Evolutionary conservation across 768 basidiomycete genomes (phyloP).

Genomic region (Boletellus emodensis): DNA sequence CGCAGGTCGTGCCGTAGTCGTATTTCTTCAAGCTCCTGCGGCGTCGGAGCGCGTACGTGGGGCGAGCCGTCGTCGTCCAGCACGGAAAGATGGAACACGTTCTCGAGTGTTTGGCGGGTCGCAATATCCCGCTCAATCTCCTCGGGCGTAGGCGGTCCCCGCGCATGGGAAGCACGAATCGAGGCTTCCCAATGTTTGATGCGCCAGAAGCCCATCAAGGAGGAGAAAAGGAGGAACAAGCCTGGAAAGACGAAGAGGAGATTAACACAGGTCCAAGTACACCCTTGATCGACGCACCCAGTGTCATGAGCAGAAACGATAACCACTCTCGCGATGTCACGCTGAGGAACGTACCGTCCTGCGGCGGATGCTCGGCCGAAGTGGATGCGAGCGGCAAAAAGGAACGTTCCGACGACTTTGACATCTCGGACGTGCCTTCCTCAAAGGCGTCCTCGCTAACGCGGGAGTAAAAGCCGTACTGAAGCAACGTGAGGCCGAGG

Average conservation of each 20-base stretch:
- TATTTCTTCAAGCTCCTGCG: conserved; percentile 38
- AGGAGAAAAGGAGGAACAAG: conserved; percentile 89
- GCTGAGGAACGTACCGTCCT: conserved; percentile 23
- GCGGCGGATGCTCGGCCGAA: conserved; percentile 19
- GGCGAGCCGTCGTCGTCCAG: conserved; percentile 21
- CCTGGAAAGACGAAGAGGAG: conserved; percentile 37
- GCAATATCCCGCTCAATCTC: conserved; percentile 49
- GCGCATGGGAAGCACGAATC: conserved; percentile 44
- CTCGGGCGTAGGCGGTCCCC: conserved; percentile 29
- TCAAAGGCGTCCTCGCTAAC: conserved; percentile 30
- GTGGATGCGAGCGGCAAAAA: conserved; percentile 22
- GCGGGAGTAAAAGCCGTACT: conserved; percentile 80
- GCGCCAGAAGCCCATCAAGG: conserved; percentile 76
- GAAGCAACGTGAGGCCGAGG: conserved; percentile 92
- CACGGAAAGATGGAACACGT: conserved; percentile 45
- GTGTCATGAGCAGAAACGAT: conserved; percentile 86
- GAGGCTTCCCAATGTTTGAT: conserved; percentile 81
- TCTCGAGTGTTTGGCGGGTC: conserved; percentile 48
- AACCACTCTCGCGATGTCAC: conserved; percentile 78
- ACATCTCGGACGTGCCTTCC: conserved; percentile 15
- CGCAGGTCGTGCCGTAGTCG: conserved; percentile 48
- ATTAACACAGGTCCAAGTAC: conserved; percentile 3
- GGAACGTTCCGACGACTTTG: conserved; percentile 15
- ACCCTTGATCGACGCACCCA: conserved; percentile 45
- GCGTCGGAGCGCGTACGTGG: conserved; percentile 22